A percentile compares a stretch with the other conserved stretches of the same genome.
Conservation (phyloP, 257 asterid species). For the Solanum arcanum region DNA sequence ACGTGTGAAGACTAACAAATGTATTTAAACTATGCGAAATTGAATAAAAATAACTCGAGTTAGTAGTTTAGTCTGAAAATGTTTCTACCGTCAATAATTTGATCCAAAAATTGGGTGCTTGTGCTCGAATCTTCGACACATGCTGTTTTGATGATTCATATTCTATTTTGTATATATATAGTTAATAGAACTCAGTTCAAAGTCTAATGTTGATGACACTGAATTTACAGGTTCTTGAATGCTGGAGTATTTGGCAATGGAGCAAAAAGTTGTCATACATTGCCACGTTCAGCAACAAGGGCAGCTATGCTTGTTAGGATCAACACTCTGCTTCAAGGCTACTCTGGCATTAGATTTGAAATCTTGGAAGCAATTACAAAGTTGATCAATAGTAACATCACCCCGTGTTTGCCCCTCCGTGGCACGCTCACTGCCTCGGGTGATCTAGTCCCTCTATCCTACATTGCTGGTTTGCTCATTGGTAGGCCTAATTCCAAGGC, state of each 20-base stretch:
- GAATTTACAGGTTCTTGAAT: slow-evolving; percentile 27
- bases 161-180: not conserved
- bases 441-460: slow-evolving; percentile 39
- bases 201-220: not conserved
- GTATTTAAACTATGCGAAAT: too few species aligned
- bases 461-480: slow-evolving; percentile 35
- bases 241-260: slow-evolving; percentile 40
- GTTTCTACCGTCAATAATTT: not conserved
- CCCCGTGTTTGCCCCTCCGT: slow-evolving; percentile 43
- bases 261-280: slow-evolving; percentile 21
- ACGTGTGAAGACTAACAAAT: not conserved
- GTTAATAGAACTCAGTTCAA: not conserved
- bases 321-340: slow-evolving; percentile 50
- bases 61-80: too few species aligned
- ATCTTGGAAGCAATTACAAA: slow-evolving; percentile 15
- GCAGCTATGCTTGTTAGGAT: slow-evolving; percentile 47
- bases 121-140: not conserved
- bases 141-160: not conserved
- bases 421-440: slow-evolving; percentile 44
- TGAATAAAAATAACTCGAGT: too few species aligned
- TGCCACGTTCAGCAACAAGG: slow-evolving; percentile 35
- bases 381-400: slow-evolving; percentile 30
- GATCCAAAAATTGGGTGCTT: not conserved
- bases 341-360: slow-evolving; percentile 43
- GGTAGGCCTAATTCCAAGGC: slow-evolving; percentile 43